Evolutionary conservation across 352 stramenopile species (phyloP).

Genomic region (Phytophthora podocarpi): DNA sequence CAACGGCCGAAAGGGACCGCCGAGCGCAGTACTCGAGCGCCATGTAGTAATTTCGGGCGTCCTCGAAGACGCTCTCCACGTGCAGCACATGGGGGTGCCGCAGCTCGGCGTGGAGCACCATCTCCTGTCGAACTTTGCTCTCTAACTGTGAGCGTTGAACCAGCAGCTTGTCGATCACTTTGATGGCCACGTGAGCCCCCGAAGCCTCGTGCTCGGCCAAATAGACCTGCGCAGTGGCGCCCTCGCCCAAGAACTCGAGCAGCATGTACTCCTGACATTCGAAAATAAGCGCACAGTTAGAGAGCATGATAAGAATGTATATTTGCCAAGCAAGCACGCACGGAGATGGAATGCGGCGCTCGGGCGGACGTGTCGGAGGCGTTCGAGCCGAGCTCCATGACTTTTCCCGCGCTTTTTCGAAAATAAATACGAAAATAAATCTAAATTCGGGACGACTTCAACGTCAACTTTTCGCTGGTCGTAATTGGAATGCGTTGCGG

Average conservation of each 20-base stretch:
- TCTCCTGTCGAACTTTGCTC: constrained; percentile 68
- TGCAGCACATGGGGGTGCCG: constrained; percentile 59
- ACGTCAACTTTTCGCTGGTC: constrained; percentile 15
- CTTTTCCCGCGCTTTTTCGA: constrained; percentile 1
- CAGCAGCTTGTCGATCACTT: constrained; percentile 85
- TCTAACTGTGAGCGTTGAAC: constrained; percentile 62
- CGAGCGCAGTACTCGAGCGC: constrained; percentile 66
- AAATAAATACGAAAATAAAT: constrained; percentile 14
- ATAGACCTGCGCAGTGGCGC: constrained; percentile 82
- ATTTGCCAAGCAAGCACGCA: constrained; percentile 8
- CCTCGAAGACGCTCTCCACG: constrained; percentile 72
- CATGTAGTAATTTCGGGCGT: constrained; percentile 80
- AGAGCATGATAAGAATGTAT: background rate
- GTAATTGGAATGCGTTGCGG: background rate
- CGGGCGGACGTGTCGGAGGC: background rate
- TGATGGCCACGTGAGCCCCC: constrained; percentile 59
- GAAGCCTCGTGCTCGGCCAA: constrained; percentile 55
- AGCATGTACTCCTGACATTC: constrained; percentile 60
- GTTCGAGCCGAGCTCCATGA: constrained; percentile 12
- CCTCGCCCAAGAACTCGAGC: constrained; percentile 77
- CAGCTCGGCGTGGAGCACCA: constrained; percentile 70
- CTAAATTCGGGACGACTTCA: constrained; percentile 8
- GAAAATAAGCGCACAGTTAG: constrained; percentile 4
- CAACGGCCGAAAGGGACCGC: constrained; percentile 52
- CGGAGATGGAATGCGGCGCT: constrained; percentile 23